Conservation (phyloP, 495 filamentous ascomycete genomes). For the Pyrenula aspistea region DNA sequence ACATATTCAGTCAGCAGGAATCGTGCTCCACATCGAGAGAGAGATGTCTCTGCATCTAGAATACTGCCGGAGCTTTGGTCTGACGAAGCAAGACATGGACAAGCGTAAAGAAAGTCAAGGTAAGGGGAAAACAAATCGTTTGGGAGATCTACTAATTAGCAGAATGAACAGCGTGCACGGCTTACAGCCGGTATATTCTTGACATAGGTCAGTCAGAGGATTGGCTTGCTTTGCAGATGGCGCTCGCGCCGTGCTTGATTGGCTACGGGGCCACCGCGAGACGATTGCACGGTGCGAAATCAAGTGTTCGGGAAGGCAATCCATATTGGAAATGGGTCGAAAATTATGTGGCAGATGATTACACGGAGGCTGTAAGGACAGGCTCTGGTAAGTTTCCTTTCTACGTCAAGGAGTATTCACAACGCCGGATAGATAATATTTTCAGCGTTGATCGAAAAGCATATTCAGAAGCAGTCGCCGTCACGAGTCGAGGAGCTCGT, state of each 20-base stretch:
- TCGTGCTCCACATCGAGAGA: conserved; percentile 60
- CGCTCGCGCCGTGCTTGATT: conserved; percentile 73
- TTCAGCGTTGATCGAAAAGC: conserved; percentile 57
- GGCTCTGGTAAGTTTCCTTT: conserved; percentile 45
- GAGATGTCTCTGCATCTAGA: conserved; percentile 72
- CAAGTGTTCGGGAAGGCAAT: conserved; percentile 46
- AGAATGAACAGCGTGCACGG: conserved; percentile 25
- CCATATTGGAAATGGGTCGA: conserved; percentile 85
- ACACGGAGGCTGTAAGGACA: conserved; percentile 50
- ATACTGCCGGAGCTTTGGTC: conserved; percentile 70
- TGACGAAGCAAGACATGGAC: conserved; percentile 66
- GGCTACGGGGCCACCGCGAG: conserved; percentile 72
- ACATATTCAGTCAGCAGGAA: conserved; percentile 44
- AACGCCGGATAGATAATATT: conserved; percentile 11
- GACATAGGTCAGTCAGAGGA: conserved; percentile 81
- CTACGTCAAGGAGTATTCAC: background rate
- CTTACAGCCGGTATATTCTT: conserved; percentile 62
- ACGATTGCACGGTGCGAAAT: conserved; percentile 44
- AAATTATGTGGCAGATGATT: conserved; percentile 74
- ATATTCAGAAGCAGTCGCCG: conserved; percentile 57
- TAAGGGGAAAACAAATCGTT: conserved; percentile 46
- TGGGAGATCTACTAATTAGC: conserved; percentile 48
- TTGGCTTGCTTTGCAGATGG: conserved; percentile 71
- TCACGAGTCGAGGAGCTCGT: conserved; percentile 69
- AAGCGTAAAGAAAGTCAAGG: conserved; percentile 60